Base-by-base conservation (phyloP, 371 early-diverging fungal species). In the Smittium mucronatum region DNA sequence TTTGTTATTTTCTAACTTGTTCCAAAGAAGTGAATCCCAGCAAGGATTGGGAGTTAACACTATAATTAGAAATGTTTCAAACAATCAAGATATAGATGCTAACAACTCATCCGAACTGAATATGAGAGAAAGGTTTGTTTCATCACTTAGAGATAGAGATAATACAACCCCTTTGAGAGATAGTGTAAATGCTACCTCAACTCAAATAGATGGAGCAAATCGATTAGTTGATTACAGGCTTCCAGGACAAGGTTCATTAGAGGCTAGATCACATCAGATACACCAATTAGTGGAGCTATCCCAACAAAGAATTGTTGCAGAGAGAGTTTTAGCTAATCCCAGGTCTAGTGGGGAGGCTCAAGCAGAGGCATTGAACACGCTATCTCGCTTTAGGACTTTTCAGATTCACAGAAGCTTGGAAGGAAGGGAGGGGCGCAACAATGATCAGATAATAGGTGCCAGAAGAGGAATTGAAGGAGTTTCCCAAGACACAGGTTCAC, bases 311-410 rank as follows among this genome's bases (percentile, higher is more conserved):
- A 34, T 69, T 0, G 58, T 65, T 8, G 72, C 74, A 8, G 72
- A 74, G 21, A 69, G 69, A 33, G 64, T 74, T 26, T 64, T 72
- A 15, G 64, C 66, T 5, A 74, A 71, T 35, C 66, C 72, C 2
- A 63, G 71, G 0, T 36, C 73, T 0, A 57, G 70, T 26, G 63
- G 75, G 2, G 74, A 70, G 2, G 34, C 73, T 2, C 67, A 70
- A 0, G 69, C 66, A 36, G 71, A 73, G 28, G 68, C 71, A 2
- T 36, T 72, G 35, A 67, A 64, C 35, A 68, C 70, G 30, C 57
- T 73, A 5, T 57, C 73, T 47, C 5, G 47, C 5, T 47, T 47
- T 47, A 47, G 47, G 21, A 47, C 11, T 47, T 47, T 47, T 21
- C 47, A 47, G 47, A 5, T 47, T 11, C 47, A 47, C 47, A 47